phyloP scores from a whole-genome alignment of 352 stramenopile species.

The Pythium aristosporum region DNA sequence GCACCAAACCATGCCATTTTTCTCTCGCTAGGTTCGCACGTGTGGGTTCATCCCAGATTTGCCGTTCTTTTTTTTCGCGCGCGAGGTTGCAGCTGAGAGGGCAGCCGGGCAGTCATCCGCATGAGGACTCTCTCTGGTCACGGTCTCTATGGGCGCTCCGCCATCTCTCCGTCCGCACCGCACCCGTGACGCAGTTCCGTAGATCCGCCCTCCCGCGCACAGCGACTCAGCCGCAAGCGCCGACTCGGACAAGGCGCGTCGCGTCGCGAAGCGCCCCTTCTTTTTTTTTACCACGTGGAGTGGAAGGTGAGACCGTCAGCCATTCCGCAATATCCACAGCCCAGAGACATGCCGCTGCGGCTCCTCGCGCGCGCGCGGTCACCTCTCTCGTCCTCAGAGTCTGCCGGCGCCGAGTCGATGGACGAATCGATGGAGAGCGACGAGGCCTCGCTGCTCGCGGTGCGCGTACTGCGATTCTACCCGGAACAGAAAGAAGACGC shows the following conservation, averaged over 20 bases:
- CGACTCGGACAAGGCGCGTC: not conserved
- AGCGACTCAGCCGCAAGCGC: not conserved
- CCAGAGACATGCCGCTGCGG: slow-evolving; percentile 10
- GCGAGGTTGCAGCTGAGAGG: slow-evolving; percentile 4
- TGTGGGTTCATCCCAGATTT: not conserved
- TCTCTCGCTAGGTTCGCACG: slow-evolving; percentile 6
- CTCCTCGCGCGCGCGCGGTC: slow-evolving; percentile 4
- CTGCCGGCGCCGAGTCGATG: slow-evolving; percentile 3
- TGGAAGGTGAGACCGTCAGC: not conserved
- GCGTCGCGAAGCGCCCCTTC: not conserved
- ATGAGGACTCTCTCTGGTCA: no score
- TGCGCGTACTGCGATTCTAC: slow-evolving; percentile 60
- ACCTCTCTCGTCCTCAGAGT: not conserved
- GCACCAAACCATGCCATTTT: not conserved
- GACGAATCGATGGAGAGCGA: not conserved
- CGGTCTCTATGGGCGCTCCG: no score
- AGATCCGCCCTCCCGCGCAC: no score
- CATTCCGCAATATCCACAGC: not conserved
- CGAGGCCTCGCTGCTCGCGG: slow-evolving; percentile 33
- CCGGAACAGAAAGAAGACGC: slow-evolving; percentile 51
- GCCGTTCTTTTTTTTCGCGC: slow-evolving; percentile 13
- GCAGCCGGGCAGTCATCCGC: not conserved
- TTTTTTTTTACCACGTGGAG: not conserved
- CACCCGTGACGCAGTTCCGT: no score
- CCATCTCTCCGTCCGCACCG: no score